Evolutionary conservation across 2,329 filamentous ascomycete species (phyloP), one percentile per base, ranked within the genome.

Genomic region (Fusarium penzigii): DNA sequence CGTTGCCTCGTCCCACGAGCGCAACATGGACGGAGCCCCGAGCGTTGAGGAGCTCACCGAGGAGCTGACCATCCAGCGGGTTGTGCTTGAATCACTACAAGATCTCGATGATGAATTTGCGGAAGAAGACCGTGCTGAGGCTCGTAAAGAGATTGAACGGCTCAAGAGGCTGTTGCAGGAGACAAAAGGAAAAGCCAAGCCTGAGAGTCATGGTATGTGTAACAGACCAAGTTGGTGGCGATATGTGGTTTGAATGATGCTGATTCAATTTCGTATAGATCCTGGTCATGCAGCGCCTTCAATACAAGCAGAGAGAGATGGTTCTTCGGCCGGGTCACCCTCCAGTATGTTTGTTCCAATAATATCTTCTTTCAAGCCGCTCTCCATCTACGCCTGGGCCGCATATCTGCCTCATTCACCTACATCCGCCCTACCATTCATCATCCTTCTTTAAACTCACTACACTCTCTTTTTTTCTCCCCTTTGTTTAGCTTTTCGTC

Each of bases 51-150:
- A 62, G 16, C 58, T 78, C 17, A 57, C 57, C 16, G 73, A 77
- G 44, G 76, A 79, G 49, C 63, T 80, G 53, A 66, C 60, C 32
- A 67, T 78, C 17, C 72, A 78, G 52, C 66, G 66, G 43, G 73
- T 75, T 45, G 69, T 80, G 17, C 66, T 80, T 3, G 57, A 62
- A 8, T 79, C 77, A 2, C 69, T 81, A n/a, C 39, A 55, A 17
- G 55, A 47, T 20, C 59, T 59, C 34, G 47, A 53, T 7, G 65
- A 63, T 47, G 62, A 66, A 6, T 68, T 61, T 14, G 67, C 65
- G 36, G 70, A 72, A 32, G 51, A 60, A 13, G 66, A 70, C 56
- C 63, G 70, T 14, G 44, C 46, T 12, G 63, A 66, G 46, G 63
- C 63, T 34, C 52, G 34, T n/a, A 32, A 42, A 8, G 61, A 68